Conservation (phyloP, 345 rosid species). For the Brassica cretica region DNA sequence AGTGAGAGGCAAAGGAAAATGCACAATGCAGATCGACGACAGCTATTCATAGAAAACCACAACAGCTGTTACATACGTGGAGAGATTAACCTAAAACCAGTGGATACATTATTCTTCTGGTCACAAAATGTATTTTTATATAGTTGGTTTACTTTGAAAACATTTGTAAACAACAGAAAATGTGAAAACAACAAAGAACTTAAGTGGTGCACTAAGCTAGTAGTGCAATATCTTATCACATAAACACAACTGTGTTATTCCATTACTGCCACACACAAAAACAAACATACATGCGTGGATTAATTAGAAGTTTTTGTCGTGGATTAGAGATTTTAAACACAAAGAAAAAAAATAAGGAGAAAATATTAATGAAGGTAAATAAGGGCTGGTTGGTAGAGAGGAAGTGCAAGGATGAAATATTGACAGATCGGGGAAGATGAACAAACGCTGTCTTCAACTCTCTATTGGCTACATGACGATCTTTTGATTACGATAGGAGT, state of each 20-base stretch:
- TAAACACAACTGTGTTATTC: neutral
- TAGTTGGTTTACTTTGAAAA: slow-evolving; percentile 1
- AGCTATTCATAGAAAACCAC: neutral
- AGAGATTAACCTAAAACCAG: slow-evolving; percentile 29
- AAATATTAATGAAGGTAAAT: slow-evolving; percentile 33
- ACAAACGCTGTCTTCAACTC: slow-evolving; percentile 34
- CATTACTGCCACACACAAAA: neutral
- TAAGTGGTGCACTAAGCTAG: neutral
- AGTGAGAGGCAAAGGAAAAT: slow-evolving; percentile 22
- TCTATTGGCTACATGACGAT: slow-evolving; percentile 31
- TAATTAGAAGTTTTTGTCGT: neutral
- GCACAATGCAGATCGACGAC: neutral
- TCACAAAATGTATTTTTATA: neutral
- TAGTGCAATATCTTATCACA: neutral
- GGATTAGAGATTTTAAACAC: neutral
- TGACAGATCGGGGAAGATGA: slow-evolving; percentile 32
- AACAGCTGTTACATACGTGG: neutral
- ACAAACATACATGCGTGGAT: neutral
- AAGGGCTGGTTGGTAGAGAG: slow-evolving; percentile 37
- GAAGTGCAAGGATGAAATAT: slow-evolving; percentile 14
- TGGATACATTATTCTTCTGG: neutral
- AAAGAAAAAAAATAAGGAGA: neutral
- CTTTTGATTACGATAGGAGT: slow-evolving; percentile 22
- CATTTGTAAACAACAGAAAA: neutral
- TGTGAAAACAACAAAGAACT: neutral